phyloP scores from a whole-genome alignment of 441 rosid genomes.

The Kokia cookei region DNA sequence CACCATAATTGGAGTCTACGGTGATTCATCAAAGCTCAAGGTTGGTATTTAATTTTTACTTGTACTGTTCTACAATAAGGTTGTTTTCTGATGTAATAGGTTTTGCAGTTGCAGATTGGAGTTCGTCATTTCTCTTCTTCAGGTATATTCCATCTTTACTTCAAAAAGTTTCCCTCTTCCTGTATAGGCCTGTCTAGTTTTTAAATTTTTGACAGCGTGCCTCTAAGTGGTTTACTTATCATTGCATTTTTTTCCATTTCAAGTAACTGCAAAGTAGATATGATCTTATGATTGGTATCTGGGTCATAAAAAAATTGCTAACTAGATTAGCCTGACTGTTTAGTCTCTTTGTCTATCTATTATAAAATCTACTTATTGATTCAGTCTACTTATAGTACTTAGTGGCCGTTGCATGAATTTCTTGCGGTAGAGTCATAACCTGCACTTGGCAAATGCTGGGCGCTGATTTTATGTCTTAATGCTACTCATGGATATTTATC shows the following conservation, averaged over 20 bases:
- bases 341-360: not conserved
- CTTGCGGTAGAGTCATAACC: not conserved
- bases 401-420: not conserved
- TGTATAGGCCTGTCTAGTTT: not conserved
- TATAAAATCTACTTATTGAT: not conserved
- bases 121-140: conserved; percentile 61
- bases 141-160: conserved; percentile 37
- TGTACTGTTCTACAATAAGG: not conserved
- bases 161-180: not conserved
- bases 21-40: conserved; percentile 37
- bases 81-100: conserved; percentile 21
- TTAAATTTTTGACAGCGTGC: not conserved
- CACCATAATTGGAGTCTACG: conserved; percentile 25
- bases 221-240: not conserved
- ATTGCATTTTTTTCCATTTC: not conserved
- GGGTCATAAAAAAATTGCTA: not conserved
- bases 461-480: not conserved
- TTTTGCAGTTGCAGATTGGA: conserved; percentile 60
- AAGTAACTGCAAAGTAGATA: not conserved
- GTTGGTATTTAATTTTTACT: conserved; percentile 30
- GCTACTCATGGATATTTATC: not conserved
- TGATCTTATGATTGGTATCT: not conserved
- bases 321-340: not conserved
- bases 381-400: not conserved
- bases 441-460: conserved; percentile 1